A percentile compares a stretch with the other conserved stretches of the same genome.
These are phyloP conservation scores for Sedum album DNA, from an alignment of 164 flowering plant genomes.

Conservation along the genomic window DNA sequence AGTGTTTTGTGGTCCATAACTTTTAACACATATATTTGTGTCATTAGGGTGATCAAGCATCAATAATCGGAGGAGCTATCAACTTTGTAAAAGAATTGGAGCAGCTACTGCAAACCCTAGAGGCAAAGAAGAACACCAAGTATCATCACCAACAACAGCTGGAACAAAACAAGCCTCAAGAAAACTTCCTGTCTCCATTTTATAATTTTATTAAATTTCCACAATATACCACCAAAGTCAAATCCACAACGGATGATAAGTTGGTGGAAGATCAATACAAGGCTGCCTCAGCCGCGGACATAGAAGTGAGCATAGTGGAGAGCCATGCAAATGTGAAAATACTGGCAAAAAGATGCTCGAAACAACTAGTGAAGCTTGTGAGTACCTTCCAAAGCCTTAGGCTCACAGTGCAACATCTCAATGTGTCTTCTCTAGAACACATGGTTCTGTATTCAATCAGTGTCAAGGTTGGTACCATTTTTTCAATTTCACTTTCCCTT, in stretches of 20 bases:
- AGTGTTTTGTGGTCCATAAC: slow-evolving; percentile 3
- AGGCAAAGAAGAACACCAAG: slow-evolving; percentile 25
- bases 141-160: slow-evolving; percentile 6
- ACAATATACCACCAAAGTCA: slow-evolving; percentile 30
- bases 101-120: slow-evolving; percentile 60
- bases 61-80: too few relatives aligned
- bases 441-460: slow-evolving; percentile 66
- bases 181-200: slow-evolving; percentile 23
- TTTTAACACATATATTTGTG: neutral
- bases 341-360: slow-evolving; percentile 41
- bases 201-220: slow-evolving; percentile 60
- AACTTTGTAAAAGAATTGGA: too few relatives aligned
- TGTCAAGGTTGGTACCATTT: slow-evolving; percentile 66
- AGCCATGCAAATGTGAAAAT: slow-evolving; percentile 78
- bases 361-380: too few relatives aligned
- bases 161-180: neutral
- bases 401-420: slow-evolving; percentile 58
- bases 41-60: too few relatives aligned
- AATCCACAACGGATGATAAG: neutral
- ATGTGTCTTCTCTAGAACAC: slow-evolving; percentile 38
- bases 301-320: slow-evolving; percentile 87
- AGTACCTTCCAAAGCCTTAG: slow-evolving; percentile 46
- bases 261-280: slow-evolving; percentile 10
- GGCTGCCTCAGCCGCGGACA: slow-evolving; percentile 45
- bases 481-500: too few relatives aligned